Conservation (phyloP, 2,329 filamentous ascomycete genomes). For the Colletotrichum euphorbiae region DNA sequence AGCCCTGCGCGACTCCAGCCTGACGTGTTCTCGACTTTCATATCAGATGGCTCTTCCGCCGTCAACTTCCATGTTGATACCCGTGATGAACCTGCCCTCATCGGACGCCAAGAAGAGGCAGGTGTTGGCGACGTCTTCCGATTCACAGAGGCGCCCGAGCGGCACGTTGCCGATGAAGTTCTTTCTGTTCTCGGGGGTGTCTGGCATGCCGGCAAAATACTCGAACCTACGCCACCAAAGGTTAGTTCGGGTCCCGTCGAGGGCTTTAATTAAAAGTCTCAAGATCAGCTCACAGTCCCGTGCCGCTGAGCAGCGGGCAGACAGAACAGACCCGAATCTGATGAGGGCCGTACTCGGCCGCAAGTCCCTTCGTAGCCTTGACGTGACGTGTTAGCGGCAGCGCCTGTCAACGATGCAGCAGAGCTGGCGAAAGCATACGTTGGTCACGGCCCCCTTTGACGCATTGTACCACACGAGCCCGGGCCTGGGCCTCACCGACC, state of each 20-base stretch:
- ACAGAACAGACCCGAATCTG: slow-evolving; percentile 80
- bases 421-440: slow-evolving; percentile 41
- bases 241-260: background rate
- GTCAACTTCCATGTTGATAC: slow-evolving; percentile 71
- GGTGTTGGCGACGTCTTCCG: slow-evolving; percentile 76
- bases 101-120: slow-evolving; percentile 78
- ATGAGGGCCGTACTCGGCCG: slow-evolving; percentile 78
- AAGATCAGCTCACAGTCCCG: slow-evolving; percentile 63
- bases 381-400: background rate
- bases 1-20: background rate
- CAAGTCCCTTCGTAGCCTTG: slow-evolving; percentile 65
- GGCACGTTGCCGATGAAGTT: slow-evolving; percentile 42
- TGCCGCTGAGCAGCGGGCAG: slow-evolving; percentile 75
- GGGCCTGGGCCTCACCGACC: slow-evolving; percentile 72
- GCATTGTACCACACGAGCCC: slow-evolving; percentile 78
- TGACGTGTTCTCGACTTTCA: background rate
- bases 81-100: slow-evolving; percentile 78
- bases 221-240: slow-evolving; percentile 41
- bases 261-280: no score
- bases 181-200: slow-evolving; percentile 70
- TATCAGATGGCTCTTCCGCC: slow-evolving; percentile 29
- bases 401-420: no score
- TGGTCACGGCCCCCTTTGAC: slow-evolving; percentile 74
- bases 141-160: slow-evolving; percentile 51
- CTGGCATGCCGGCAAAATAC: slow-evolving; percentile 69